Base-by-base conservation (phyloP, 2,329 filamentous ascomycete species). In the Aspergillus ochraceus region DNA sequence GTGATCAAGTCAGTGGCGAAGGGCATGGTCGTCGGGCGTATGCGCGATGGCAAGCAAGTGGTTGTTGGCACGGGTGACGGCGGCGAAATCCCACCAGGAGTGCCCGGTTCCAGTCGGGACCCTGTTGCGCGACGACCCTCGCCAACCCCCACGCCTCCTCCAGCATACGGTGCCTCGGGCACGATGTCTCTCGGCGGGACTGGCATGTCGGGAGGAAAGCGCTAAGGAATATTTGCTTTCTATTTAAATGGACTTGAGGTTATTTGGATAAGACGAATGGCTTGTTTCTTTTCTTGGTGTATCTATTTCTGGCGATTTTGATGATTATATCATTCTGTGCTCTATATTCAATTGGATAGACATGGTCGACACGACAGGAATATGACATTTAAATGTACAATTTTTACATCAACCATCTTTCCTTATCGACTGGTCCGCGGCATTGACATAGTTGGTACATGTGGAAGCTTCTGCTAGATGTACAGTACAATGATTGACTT, bases 1-100 rank as follows among this genome's bases (percentile, higher is more conserved):
- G 87, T 99, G 49, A 85, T 99, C 72, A 99, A 97, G 81, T 91
- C 90, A 47, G 95, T 98, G 1, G 95, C 93, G 20, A 97, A 96
- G 80, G 92, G 95, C 46, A 98, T 99, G 95, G 77, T 81, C 2
- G 77, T 82, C 39, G 80, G 80, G 22, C 76, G 74, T 42, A 81
- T 82, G 77, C 77, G 75, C 47, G 78, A 81, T 56, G 80, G 80
- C 8, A 71, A 81, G 60, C 75, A 81, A 64, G 74, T 82, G 11
- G 72, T 82, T 30, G 80, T 82, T 11, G 79, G 80, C 30, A 66
- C 30, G 2, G 53, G 53, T 12, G 79, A 81, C 62, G 79, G 79
- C 29, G 79, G 79, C 20, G 67, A 74, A n/a, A 56, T 75, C 6
- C 66, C 72, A 12, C 54, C 66, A 46, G 64, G 58, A 20, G 57